Percentiles rank a stretch among this genome's conserved stretches.
Conservation (phyloP, 2,329 filamentous ascomycete species). For the Helotiales sp. region DNA sequence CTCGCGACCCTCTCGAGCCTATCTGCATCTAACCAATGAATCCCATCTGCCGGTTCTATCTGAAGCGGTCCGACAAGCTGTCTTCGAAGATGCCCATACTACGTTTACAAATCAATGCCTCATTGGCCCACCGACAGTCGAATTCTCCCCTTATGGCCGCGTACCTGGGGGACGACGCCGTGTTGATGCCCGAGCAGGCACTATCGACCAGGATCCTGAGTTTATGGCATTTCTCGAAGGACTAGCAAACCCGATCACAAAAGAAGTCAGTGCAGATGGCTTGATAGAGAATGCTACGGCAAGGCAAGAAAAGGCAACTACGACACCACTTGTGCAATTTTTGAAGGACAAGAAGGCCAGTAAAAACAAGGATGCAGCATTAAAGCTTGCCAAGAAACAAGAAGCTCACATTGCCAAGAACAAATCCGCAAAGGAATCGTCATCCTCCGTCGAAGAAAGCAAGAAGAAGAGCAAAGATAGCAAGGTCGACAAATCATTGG, state of each 20-base stretch:
- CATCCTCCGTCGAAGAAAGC: slow-evolving; percentile 42
- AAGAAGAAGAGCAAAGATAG: slow-evolving; percentile 61
- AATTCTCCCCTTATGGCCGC: slow-evolving; percentile 82
- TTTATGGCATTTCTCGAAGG: slow-evolving; percentile 92
- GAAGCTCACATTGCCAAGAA: slow-evolving; percentile 48
- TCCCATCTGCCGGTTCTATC: slow-evolving; percentile 67
- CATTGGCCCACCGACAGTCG: slow-evolving; percentile 75
- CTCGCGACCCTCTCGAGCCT: slow-evolving; percentile 77
- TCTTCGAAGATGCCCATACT: slow-evolving; percentile 81
- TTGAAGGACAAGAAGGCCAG: slow-evolving; percentile 90
- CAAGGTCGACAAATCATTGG: slow-evolving; percentile 59
- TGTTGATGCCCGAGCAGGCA: slow-evolving; percentile 83
- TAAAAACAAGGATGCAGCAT: slow-evolving; percentile 57
- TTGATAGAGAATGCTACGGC: slow-evolving; percentile 18
- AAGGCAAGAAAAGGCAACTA: slow-evolving; percentile 62
- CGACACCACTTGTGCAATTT: slow-evolving; percentile 86
- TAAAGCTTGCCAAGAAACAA: slow-evolving; percentile 54
- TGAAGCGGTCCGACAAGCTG: slow-evolving; percentile 65
- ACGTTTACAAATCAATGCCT: slow-evolving; percentile 71
- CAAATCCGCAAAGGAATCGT: slow-evolving; percentile 53
- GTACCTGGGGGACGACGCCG: slow-evolving; percentile 73
- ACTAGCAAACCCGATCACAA: slow-evolving; percentile 68
- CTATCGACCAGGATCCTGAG: slow-evolving; percentile 93
- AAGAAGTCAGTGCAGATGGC: slow-evolving; percentile 48
- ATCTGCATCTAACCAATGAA: slow-evolving; percentile 76